Percentiles rank a stretch among this genome's conserved stretches.
phyloP scores from a whole-genome alignment of 1,139 yeast species.

The Kodamaea ohmeri region DNA sequence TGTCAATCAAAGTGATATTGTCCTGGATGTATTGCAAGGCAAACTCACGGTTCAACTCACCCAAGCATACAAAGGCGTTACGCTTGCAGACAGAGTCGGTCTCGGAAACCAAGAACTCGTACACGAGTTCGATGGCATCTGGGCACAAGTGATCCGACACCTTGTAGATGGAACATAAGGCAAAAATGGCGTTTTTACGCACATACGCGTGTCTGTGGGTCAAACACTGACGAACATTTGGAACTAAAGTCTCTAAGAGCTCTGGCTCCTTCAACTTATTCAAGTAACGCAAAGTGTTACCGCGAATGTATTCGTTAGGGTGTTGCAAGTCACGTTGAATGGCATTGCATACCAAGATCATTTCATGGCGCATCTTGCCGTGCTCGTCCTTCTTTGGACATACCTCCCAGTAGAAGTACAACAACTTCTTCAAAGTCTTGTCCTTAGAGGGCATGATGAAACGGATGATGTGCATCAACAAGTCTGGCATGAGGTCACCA shows the following conservation, averaged over 20 bases:
- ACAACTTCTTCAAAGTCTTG: conserved; percentile 85
- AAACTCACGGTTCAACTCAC: conserved; percentile 78
- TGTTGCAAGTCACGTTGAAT: conserved; percentile 96
- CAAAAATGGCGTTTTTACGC: conserved; percentile 94
- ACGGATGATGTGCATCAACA: conserved; percentile 94
- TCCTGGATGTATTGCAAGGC: conserved; percentile 82
- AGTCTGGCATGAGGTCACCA: conserved; percentile 92
- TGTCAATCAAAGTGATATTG: conserved; percentile 57
- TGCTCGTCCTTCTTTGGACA: conserved; percentile 87
- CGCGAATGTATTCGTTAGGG: conserved; percentile 95
- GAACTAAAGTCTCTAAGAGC: conserved; percentile 90
- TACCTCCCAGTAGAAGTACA: conserved; percentile 97
- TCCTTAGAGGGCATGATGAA: conserved; percentile 95
- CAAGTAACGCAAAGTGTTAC: conserved; percentile 88
- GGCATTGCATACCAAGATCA: conserved; percentile 97
- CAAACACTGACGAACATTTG: conserved; percentile 85
- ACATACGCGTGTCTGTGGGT: conserved; percentile 98
- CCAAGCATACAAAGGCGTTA: conserved; percentile 88
- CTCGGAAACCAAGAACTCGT: conserved; percentile 73
- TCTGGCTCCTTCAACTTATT: conserved; percentile 91
- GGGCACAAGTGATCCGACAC: conserved; percentile 88
- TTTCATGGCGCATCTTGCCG: conserved; percentile 95
- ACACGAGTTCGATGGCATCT: conserved; percentile 85
- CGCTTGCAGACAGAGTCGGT: conserved; percentile 93
- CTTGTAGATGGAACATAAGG: conserved; percentile 76